These are phyloP conservation scores for Hygrophila difformis DNA, from an alignment of 257 asterid species.

Conservation along the genomic window DNA sequence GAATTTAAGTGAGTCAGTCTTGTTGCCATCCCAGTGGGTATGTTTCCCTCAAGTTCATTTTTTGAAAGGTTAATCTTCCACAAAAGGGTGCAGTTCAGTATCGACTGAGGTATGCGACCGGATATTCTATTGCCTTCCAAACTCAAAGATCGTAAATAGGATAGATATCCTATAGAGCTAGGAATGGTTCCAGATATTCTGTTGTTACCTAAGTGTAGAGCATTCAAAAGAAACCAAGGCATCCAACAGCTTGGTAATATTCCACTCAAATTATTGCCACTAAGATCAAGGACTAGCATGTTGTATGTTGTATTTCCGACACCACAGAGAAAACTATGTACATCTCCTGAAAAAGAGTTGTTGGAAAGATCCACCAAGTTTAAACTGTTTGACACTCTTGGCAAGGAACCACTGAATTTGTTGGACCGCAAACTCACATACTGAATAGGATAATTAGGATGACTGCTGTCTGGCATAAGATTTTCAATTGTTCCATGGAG, in stretches of 20 bases:
- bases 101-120: slow-evolving; percentile 16
- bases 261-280: no score
- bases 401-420: no score
- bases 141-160: slow-evolving; percentile 23
- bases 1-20: slow-evolving; percentile 9
- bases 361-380: slow-evolving; percentile 23
- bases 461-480: neutral
- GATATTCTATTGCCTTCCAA: no score
- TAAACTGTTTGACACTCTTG: slow-evolving; percentile 7
- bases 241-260: no score
- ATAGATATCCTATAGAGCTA: slow-evolving; percentile 11
- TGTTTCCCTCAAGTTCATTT: no score
- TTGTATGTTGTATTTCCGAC: no score
- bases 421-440: slow-evolving; percentile 20
- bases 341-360: slow-evolving; percentile 21
- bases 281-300: no score
- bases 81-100: slow-evolving; percentile 13
- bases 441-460: no score
- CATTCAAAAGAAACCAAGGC: slow-evolving; percentile 9
- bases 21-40: slow-evolving; percentile 22
- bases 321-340: neutral
- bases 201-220: slow-evolving; percentile 22
- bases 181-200: slow-evolving; percentile 15
- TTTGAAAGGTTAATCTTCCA: no score
- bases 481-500: slow-evolving; percentile 10